Evolutionary conservation across 306 rosid species (phyloP), one percentile per base, ranked within the genome.

Genomic region (Vicia sativa): DNA sequence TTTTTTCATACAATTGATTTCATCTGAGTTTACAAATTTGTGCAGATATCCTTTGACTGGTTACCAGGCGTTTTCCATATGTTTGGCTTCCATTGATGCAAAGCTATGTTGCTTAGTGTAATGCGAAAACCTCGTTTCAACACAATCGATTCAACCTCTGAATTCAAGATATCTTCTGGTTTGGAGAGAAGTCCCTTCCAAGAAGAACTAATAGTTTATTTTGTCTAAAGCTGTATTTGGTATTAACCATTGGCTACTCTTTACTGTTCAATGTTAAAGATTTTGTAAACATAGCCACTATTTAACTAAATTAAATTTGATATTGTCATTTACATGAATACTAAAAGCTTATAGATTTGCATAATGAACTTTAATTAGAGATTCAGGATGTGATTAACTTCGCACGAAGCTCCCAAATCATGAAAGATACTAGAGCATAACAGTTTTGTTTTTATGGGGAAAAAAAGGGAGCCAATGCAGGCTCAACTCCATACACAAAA

Each of bases 11-110:
- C 35, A 0, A 29, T 29, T 5, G 35, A 6, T 34, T 34, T 34
- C 38, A 34, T 34, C 9, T 34, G 38, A 34, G 7, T 34, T 7
- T 34, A 34, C 38, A 6, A 34, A 7, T 6, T 7, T 34, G 9
- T 34, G 83, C 89, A 87, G 96, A 76, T 87, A 88, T 82, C 98
- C 96, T 53, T 76, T 93, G 90, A 93, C 98, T 45, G 98, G 96
- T 68, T 93, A 84, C 83, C 96, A 93, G 70, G 98, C 98, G 4
- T 93, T 93, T 75, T 90, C 95, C 84, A 86, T 90, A 39, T 83
- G 91, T 43, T 70, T 93, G 77, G 91, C 98, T 73, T 87, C 97
- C 66, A 83, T 93, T 65, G 98, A 90, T 86, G 63, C 95, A 31
- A 93, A 90, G 84, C 90, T 90, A 50, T 93, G 98, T 38, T 90